Evolutionary conservation across 1,284 basidiomycete species (phyloP).

Genomic region (Heterobasidion occidentale): DNA sequence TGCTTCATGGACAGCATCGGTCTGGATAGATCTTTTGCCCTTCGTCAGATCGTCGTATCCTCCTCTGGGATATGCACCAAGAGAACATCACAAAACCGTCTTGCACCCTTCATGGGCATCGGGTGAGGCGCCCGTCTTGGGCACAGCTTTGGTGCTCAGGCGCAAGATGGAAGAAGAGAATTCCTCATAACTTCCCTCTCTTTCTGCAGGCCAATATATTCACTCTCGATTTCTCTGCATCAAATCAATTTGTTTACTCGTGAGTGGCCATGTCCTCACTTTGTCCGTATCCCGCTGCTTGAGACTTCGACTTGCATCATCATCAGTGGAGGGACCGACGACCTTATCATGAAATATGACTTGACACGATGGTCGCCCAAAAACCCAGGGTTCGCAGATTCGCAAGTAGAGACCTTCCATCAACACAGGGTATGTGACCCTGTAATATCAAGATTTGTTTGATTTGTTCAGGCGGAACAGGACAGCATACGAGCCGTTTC

Average conservation of each 20-base stretch:
- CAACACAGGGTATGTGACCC: conserved; percentile 14
- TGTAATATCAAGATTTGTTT: conserved; percentile 8
- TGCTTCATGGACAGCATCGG: background rate
- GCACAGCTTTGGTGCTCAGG: background rate
- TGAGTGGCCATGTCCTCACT: conserved; percentile 26
- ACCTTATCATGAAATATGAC: background rate
- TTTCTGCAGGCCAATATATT: conserved; percentile 56
- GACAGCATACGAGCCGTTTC: conserved; percentile 55
- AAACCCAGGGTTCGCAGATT: background rate
- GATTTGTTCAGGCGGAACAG: conserved; percentile 24
- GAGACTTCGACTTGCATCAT: background rate
- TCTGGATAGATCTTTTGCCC: background rate
- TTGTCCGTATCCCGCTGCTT: background rate
- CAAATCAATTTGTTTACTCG: conserved; percentile 56
- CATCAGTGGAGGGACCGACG: background rate
- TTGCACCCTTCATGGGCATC: conserved; percentile 40
- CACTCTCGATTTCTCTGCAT: conserved; percentile 57
- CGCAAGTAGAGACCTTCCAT: conserved; percentile 6
- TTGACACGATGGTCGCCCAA: background rate
- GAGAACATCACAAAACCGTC: conserved; percentile 43
- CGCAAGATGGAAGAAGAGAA: background rate
- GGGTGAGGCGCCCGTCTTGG: conserved; percentile 23
- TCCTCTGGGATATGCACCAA: conserved; percentile 67
- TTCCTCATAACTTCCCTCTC: background rate
- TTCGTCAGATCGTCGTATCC: conserved; percentile 45